Conservation (phyloP, 208 protist genomes). For the Wallacemonas sp. region DNA sequence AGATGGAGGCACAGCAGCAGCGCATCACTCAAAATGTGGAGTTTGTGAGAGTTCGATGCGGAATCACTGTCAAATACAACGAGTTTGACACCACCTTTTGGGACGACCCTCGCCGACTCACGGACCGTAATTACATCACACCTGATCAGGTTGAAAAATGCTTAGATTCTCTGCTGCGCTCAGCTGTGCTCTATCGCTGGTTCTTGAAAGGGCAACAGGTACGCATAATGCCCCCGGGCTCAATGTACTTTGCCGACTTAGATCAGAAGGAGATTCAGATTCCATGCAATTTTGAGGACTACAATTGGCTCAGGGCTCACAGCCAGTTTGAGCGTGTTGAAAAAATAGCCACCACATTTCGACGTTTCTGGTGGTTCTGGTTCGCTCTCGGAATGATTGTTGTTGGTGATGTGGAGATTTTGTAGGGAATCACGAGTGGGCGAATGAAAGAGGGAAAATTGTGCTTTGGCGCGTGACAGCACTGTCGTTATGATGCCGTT, state of each 20-base stretch:
- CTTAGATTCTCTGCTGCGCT: slow-evolving; percentile 60
- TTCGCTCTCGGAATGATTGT: slow-evolving; percentile 72
- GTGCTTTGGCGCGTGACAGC: no score
- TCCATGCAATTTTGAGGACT: slow-evolving; percentile 86
- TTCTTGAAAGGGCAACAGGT: slow-evolving; percentile 83
- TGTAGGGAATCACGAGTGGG: no score
- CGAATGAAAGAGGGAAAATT: background rate
- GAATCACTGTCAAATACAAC: slow-evolving; percentile 79
- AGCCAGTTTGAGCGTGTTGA: slow-evolving; percentile 62
- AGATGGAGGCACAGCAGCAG: slow-evolving; percentile 86
- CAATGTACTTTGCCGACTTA: slow-evolving; percentile 65
- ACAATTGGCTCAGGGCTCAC: slow-evolving; percentile 81
- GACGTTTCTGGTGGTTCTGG: slow-evolving; percentile 87
- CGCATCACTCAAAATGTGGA: slow-evolving; percentile 63
- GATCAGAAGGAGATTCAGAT: slow-evolving; percentile 80
- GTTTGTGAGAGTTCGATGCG: slow-evolving; percentile 72
- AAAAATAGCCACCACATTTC: slow-evolving; percentile 44
- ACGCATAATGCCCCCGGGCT: slow-evolving; percentile 69
- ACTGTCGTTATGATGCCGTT: background rate
- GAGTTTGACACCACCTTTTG: slow-evolving; percentile 77
- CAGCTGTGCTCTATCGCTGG: slow-evolving; percentile 78
- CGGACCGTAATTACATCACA: slow-evolving; percentile 65
- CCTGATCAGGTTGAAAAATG: slow-evolving; percentile 79
- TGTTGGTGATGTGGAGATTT: slow-evolving; percentile 82
- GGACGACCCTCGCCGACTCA: slow-evolving; percentile 71